Conservation (phyloP, 108 stramenopile genomes). For the Cyclotella baltica region DNA sequence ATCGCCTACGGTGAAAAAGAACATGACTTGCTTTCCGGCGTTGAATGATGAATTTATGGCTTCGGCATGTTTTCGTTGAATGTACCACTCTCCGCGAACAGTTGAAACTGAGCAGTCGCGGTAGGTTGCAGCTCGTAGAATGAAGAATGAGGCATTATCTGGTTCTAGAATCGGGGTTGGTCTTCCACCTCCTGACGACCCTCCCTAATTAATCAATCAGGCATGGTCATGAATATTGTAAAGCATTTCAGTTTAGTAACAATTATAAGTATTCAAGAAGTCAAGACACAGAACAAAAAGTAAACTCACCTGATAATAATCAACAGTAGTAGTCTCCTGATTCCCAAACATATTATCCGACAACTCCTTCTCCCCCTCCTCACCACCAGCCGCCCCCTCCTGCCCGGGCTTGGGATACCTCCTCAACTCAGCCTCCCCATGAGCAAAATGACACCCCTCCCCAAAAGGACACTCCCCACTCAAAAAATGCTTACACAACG, state of each 20-base stretch:
- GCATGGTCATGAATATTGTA: no score
- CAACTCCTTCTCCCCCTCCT: conserved; percentile 59
- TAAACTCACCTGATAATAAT: conserved; percentile 90
- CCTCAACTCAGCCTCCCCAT: conserved; percentile 82
- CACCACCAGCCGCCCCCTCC: conserved; percentile 31
- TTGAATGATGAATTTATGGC: conserved; percentile 66
- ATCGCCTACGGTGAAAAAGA: conserved; percentile 86
- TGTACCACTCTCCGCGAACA: conserved; percentile 79
- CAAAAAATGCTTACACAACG: conserved; percentile 89
- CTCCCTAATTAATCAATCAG: no score
- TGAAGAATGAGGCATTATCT: conserved; percentile 81
- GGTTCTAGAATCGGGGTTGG: conserved; percentile 89
- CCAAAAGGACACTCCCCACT: conserved; percentile 93
- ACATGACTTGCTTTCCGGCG: conserved; percentile 79
- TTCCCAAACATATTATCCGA: conserved; percentile 83
- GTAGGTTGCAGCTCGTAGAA: conserved; percentile 74
- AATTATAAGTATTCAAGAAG: no score
- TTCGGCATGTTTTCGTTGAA: conserved; percentile 80
- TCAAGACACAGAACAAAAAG: no score
- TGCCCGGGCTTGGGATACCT: conserved; percentile 63
- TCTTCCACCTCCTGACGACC: conserved; percentile 80
- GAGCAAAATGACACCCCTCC: conserved; percentile 82
- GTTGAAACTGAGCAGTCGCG: conserved; percentile 78
- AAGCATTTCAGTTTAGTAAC: no score
- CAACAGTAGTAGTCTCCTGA: conserved; percentile 74